These are phyloP conservation scores for Epichloe elymi DNA, from an alignment of 2,329 filamentous ascomycete genomes.

Conservation along the genomic window DNA sequence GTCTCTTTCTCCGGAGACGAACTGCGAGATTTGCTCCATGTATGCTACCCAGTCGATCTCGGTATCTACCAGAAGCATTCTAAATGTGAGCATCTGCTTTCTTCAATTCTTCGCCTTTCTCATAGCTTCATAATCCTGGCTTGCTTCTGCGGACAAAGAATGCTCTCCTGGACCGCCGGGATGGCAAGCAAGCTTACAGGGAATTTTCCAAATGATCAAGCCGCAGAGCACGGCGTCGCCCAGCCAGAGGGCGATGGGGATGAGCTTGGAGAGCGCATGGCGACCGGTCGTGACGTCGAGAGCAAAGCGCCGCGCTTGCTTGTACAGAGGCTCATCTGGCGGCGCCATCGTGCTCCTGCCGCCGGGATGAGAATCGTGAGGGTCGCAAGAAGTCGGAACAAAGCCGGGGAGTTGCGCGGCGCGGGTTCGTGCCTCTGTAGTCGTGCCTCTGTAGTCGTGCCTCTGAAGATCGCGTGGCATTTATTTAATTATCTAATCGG, in stretches of 20 bases:
- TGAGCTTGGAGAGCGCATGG: constrained; percentile 33
- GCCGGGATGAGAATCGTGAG: not conserved
- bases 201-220: constrained; percentile 65
- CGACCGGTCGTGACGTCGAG: constrained; percentile 34
- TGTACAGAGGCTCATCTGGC: constrained; percentile 11
- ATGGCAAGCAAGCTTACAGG: constrained; percentile 46
- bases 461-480: not conserved
- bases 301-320: constrained; percentile 18
- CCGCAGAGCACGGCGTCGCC: constrained; percentile 60
- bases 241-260: constrained; percentile 51
- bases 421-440: not conserved
- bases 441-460: not conserved
- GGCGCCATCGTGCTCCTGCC: constrained; percentile 14
- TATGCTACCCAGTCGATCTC: constrained; percentile 98
- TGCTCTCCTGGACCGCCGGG: too few relatives aligned
- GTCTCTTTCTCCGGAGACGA: constrained; percentile 71
- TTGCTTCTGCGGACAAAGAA: too few relatives aligned
- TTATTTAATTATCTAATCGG: not conserved
- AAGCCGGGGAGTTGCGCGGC: too few relatives aligned
- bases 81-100: not conserved
- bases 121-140: not conserved
- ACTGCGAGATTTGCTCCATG: constrained; percentile 82
- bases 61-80: constrained; percentile 49
- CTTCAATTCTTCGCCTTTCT: not conserved
- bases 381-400: not conserved